phyloP scores from a whole-genome alignment of 1,139 yeast genomes.

The Suzukiozyma palmioleophila region DNA sequence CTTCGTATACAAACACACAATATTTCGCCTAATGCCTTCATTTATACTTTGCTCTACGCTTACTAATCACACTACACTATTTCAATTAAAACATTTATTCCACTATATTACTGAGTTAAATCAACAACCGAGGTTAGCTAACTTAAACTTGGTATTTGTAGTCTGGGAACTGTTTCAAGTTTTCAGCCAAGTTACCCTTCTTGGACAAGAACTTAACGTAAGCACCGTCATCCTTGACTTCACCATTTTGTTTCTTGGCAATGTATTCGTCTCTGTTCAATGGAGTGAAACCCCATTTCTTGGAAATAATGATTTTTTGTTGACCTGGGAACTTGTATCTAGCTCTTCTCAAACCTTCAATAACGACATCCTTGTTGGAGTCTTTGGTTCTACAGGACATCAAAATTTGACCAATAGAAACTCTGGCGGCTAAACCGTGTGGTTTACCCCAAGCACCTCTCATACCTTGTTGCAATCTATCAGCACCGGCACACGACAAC shows the following conservation, averaged over 20 bases:
- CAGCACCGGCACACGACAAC: conserved; percentile 99
- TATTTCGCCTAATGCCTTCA: too few species aligned
- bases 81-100: conserved; percentile 1
- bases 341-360: conserved; percentile 99
- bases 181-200: conserved; percentile 92
- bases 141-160: conserved; percentile 49
- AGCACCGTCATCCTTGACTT: conserved; percentile 99
- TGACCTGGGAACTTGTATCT: conserved; percentile 99
- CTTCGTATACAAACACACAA: too few species aligned
- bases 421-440: conserved; percentile 99
- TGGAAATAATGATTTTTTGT: conserved; percentile 97
- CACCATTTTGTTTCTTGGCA: conserved; percentile 92
- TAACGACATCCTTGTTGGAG: conserved; percentile 92
- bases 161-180: conserved; percentile 95
- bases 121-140: conserved; percentile 3
- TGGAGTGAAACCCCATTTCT: conserved; percentile 99
- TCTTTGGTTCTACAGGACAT: conserved; percentile 99
- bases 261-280: conserved; percentile 97
- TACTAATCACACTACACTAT: too few species aligned
- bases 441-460: conserved; percentile 99
- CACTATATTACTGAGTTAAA: not conserved
- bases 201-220: conserved; percentile 96
- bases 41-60: too few species aligned
- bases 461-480: conserved; percentile 99
- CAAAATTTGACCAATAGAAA: conserved; percentile 96